Conservation (phyloP, 1,139 yeast genomes). For the Yamadazyma dushanensis region DNA sequence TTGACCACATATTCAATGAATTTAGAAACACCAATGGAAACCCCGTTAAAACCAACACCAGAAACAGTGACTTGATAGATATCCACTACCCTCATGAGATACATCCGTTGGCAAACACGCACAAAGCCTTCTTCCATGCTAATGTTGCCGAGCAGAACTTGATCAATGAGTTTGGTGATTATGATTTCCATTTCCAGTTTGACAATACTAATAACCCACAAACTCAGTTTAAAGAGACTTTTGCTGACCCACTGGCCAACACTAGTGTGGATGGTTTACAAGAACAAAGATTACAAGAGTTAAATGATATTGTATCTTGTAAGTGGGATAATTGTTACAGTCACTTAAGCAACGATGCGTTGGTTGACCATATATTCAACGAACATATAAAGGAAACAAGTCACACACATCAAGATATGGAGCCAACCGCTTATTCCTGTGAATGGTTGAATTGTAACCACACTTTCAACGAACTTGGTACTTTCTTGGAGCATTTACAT, state of each 20-base stretch:
- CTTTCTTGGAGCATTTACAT: slow-evolving; percentile 61
- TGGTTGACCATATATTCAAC: slow-evolving; percentile 57
- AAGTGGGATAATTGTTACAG: slow-evolving; percentile 58
- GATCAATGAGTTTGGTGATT: slow-evolving; percentile 26
- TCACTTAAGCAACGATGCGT: slow-evolving; percentile 40
- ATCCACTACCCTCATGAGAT: slow-evolving; percentile 40
- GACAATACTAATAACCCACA: slow-evolving; percentile 14
- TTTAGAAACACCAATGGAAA: slow-evolving; percentile 9
- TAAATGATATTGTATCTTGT: slow-evolving; percentile 28
- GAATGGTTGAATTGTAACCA: slow-evolving; percentile 75
- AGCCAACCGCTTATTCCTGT: slow-evolving; percentile 42
- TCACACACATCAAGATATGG: slow-evolving; percentile 20
- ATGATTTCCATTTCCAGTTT: slow-evolving; percentile 44
- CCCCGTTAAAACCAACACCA: background rate
- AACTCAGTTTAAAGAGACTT: background rate
- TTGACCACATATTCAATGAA: slow-evolving; percentile 17
- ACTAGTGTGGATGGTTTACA: background rate
- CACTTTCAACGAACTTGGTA: slow-evolving; percentile 49
- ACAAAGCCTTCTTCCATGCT: slow-evolving; percentile 49
- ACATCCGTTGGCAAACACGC: slow-evolving; percentile 30
- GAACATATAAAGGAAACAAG: slow-evolving; percentile 46
- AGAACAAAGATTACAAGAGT: slow-evolving; percentile 6
- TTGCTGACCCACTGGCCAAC: background rate
- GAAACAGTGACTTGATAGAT: slow-evolving; percentile 6
- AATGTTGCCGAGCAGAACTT: slow-evolving; percentile 31